Base-by-base conservation (phyloP, 1,284 basidiomycete species). In the Crocinoboletus sp. region DNA sequence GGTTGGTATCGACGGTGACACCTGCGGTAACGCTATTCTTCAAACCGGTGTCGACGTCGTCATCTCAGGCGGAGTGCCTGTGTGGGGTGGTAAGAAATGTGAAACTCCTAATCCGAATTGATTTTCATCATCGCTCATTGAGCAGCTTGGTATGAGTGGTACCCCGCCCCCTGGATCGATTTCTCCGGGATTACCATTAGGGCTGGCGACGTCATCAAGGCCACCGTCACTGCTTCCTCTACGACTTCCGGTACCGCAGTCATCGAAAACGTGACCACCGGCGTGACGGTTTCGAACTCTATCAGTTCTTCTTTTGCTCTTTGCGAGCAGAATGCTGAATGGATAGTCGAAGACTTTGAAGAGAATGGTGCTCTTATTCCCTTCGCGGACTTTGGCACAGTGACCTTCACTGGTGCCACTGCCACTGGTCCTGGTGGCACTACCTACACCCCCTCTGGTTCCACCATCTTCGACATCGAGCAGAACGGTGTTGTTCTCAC, bases 331-430 rank as follows among this genome's bases (percentile, higher is more conserved):
- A 47, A 48, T 11, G 57, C 49, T 6, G 57, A 62, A 33, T 62
- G 57, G 59, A 58, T 58, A 24, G 43, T 58, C 6, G 59, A 62
- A 11, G 57, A 57, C 44, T 46, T 50, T 38, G 19, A 45, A 15
- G 9, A 41, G 16, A 15, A 20, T 11, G 32, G 28, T 17, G 0
- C 0, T 2, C 34, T 27, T 8, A 51, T 51, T 16, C 32, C 48
- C 2, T 39, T 58, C 2, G 41, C 41, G 12, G 13, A 58, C 46
- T 60, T 58, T 46, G 42, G 55, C 11, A 53, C 33, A 8, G 41
- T 58, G 24, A 45, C 39, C 3, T 62, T 62, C 47, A 19, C 1
- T 1, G 13, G 28, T 6, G 55, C 55, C 3, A 43, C 24, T 20
- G 59, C 55, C 16, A 29, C 33, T 27, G 54, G 50, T 7, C 28